Percentiles rank a stretch among this genome's conserved stretches.
Evolutionary conservation across 768 basidiomycete species (phyloP).

Genomic region (Hortiboletus campestris): DNA sequence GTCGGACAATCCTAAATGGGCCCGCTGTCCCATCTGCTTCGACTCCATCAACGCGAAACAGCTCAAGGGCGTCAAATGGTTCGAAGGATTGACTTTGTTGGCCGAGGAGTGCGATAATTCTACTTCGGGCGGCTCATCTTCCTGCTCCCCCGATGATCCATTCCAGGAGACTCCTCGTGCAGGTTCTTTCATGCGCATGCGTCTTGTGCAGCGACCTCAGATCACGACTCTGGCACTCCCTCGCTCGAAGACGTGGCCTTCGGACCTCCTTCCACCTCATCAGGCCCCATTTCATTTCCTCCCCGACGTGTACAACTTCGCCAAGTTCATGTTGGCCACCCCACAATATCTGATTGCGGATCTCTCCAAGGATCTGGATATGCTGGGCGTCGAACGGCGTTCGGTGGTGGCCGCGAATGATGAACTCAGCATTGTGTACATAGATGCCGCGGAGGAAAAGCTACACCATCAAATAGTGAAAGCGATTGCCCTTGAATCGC

Average conservation of each 20-base stretch:
- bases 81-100: conserved; percentile 47
- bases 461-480: conserved; percentile 79
- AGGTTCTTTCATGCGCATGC: conserved; percentile 73
- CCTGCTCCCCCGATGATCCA: conserved; percentile 37
- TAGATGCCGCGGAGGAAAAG: conserved; percentile 74
- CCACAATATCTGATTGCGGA: conserved; percentile 78
- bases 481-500: conserved; percentile 71
- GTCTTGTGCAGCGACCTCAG: conserved; percentile 88
- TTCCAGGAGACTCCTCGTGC: conserved; percentile 43
- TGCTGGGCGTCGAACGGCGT: conserved; percentile 69
- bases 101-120: conserved; percentile 30
- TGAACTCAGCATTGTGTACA: conserved; percentile 72
- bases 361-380: conserved; percentile 68
- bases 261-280: conserved; percentile 85
- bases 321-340: conserved; percentile 96
- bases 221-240: conserved; percentile 95
- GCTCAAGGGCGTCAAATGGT: conserved; percentile 93
- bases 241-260: conserved; percentile 90
- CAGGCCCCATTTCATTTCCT: conserved; percentile 96
- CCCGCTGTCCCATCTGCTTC: conserved; percentile 93
- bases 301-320: conserved; percentile 82
- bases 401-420: conserved; percentile 67
- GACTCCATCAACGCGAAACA: conserved; percentile 89
- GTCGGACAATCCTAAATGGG: conserved; percentile 81
- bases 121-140: conserved; percentile 42